These are phyloP conservation scores for Aethionema arabicum DNA, from an alignment of 345 rosid genomes.

Conservation along the genomic window DNA sequence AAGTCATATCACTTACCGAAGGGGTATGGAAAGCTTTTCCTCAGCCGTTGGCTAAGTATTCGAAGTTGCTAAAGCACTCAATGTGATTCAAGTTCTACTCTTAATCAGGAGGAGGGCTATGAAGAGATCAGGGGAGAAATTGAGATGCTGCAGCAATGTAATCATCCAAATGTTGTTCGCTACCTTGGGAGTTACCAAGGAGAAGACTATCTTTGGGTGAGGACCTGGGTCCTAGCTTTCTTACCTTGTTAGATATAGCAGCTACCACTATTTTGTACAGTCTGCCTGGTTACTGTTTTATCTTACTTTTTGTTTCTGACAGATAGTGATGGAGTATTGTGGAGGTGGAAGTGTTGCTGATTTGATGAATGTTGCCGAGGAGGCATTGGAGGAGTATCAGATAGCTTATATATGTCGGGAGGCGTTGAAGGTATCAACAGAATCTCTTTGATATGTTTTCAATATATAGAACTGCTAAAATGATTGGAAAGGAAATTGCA, in stretches of 20 bases:
- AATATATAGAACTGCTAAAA: slow-evolving; percentile 25
- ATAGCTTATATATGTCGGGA: slow-evolving; percentile 95
- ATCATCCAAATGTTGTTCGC: slow-evolving; percentile 93
- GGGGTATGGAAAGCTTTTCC: slow-evolving; percentile 56
- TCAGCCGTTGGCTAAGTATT: slow-evolving; percentile 12
- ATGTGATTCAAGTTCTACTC: slow-evolving; percentile 20
- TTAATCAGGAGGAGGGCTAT: slow-evolving; percentile 89
- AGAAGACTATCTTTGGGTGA: slow-evolving; percentile 97
- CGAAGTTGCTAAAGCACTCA: slow-evolving; percentile 1
- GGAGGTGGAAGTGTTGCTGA: slow-evolving; percentile 99
- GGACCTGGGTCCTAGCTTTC: slow-evolving; percentile 28
- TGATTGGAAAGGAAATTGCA: slow-evolving; percentile 22
- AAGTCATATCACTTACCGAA: slow-evolving; percentile 88
- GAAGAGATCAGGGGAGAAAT: slow-evolving; percentile 99
- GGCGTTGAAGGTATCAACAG: slow-evolving; percentile 74
- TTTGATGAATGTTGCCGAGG: slow-evolving; percentile 87
- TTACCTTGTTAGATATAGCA: slow-evolving; percentile 5
- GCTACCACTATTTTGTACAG: slow-evolving; percentile 15
- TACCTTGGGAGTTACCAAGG: slow-evolving; percentile 99
- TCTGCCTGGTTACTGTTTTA: slow-evolving; percentile 31
- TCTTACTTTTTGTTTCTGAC: slow-evolving; percentile 40
- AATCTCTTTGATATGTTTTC: slow-evolving; percentile 9
- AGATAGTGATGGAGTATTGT: slow-evolving; percentile 99
- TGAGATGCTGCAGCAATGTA: slow-evolving; percentile 99
- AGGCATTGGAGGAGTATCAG: slow-evolving; percentile 91